Evolutionary conservation across 305 asterid genomes (phyloP), one percentile per base, ranked within the genome.

Genomic region (Fraxinus nigra): DNA sequence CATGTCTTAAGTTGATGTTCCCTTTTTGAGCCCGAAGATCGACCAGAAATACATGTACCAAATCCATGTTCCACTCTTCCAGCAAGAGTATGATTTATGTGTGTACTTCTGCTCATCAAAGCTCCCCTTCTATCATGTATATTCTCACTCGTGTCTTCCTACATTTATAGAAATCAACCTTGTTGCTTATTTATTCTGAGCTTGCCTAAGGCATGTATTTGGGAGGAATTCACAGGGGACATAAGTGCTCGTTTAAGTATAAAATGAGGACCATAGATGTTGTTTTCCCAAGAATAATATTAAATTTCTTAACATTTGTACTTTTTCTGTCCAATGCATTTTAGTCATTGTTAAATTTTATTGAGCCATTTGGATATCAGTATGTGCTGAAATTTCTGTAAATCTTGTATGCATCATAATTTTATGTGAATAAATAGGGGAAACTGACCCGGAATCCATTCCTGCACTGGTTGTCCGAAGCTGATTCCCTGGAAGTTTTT

Each of bases 61-160:
- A 84, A 73, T 59, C 89, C 84, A 77, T 78, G 79, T 51, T 90
- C 93, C 48, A 38, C 82, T 88, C 90, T 82, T 78, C 82, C 89
- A 83, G 82, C 72, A 77, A 33, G 79, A 72, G 63, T 63, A 32
- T 46, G 67, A 69, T 87, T 82, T 51, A 82, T 78, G 9, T 79
- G 82, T 75, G 76, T 89, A 77, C 90, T 86, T 86, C 82, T 89
- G 87, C 89, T 85, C 82, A 83, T 84, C 79, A 86, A 85, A 75
- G 77, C 84, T 85, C 86, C 86, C 74, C 80, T 82, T 70, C 48
- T 28, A 77, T 86, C 75, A 8, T 80, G 81, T 75, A 24, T 80
- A 69, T 85, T 84, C 76, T 34, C 83, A 69, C 30, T 83, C 81
- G 67, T 59, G 28, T 88, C 81, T 76, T 82, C 88, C 95, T 90